phyloP scores from a whole-genome alignment of 192 early-diverging fungal genomes.

The Cladochytrium replicatum region DNA sequence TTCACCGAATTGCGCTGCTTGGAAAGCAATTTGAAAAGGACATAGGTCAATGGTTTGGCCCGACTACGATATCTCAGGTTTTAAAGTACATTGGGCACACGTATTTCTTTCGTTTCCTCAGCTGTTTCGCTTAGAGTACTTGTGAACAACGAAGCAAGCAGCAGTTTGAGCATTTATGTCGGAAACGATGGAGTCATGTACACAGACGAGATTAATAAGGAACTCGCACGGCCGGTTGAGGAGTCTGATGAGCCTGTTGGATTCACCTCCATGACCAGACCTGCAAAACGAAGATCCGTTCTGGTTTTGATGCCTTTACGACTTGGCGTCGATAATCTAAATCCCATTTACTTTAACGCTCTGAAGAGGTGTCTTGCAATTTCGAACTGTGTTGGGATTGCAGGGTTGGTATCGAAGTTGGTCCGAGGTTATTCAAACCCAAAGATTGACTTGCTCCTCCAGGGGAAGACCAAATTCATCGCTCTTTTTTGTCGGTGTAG shows the following conservation, averaged over 20 bases:
- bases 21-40: slow-evolving; percentile 78
- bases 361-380: slow-evolving; percentile 63
- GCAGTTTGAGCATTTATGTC: slow-evolving; percentile 60
- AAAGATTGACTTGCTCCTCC: neutral
- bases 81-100: slow-evolving; percentile 55
- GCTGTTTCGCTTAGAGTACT: slow-evolving; percentile 42
- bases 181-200: slow-evolving; percentile 79
- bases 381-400: slow-evolving; percentile 78
- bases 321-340: slow-evolving; percentile 80
- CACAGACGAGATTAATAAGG: slow-evolving; percentile 53
- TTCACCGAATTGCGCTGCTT: slow-evolving; percentile 78
- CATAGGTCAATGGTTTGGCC: slow-evolving; percentile 98
- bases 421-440: neutral
- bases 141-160: slow-evolving; percentile 41
- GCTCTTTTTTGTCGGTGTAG: slow-evolving; percentile 81
- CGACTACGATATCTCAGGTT: slow-evolving; percentile 73
- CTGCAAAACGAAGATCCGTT: slow-evolving; percentile 29
- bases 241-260: no score
- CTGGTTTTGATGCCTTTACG: slow-evolving; percentile 80
- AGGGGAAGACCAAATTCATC: slow-evolving; percentile 92
- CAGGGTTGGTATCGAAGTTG: slow-evolving; percentile 49
- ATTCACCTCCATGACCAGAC: slow-evolving; percentile 23
- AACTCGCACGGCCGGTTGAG: no score
- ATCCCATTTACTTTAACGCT: slow-evolving; percentile 86
- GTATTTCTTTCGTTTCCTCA: no score